These are phyloP conservation scores for Aspergillus aculeatinus DNA, from an alignment of 2,329 filamentous ascomycete genomes.

Conservation along the genomic window DNA sequence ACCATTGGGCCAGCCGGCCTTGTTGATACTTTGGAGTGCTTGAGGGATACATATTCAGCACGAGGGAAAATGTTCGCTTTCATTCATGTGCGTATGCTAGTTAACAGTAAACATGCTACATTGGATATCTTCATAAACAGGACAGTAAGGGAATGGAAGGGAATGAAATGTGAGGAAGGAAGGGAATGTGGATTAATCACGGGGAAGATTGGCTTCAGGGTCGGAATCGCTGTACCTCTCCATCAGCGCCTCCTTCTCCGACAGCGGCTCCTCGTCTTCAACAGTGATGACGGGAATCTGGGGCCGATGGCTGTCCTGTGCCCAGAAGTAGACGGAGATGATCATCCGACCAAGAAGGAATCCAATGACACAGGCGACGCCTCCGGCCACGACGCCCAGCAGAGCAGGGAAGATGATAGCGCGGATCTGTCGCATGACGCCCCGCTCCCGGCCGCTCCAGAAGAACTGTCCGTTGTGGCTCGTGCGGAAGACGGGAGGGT, in stretches of 20 bases:
- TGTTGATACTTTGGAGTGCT: not conserved
- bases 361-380: slow-evolving; percentile 39
- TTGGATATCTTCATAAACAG: slow-evolving; percentile 9
- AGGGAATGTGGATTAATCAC: slow-evolving; percentile 1
- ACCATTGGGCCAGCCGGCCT: slow-evolving; percentile 30
- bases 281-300: not conserved
- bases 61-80: not conserved
- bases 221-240: slow-evolving; percentile 5
- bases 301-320: slow-evolving; percentile 7
- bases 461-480: slow-evolving; percentile 20
- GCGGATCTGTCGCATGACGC: slow-evolving; percentile 31
- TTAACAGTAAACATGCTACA: slow-evolving; percentile 6
- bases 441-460: slow-evolving; percentile 21
- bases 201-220: not conserved
- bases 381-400: slow-evolving; percentile 37
- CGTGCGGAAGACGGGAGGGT: slow-evolving; percentile 10
- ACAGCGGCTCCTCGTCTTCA: slow-evolving; percentile 10
- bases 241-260: slow-evolving; percentile 20
- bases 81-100: not conserved
- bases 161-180: not conserved
- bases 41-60: too few relatives aligned
- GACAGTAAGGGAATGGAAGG: not conserved
- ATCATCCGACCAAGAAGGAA: slow-evolving; percentile 35
- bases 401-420: slow-evolving; percentile 42
- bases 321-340: slow-evolving; percentile 7